Conservation (phyloP, 2,329 filamentous ascomycete genomes). For the Pezicula radicicola region DNA sequence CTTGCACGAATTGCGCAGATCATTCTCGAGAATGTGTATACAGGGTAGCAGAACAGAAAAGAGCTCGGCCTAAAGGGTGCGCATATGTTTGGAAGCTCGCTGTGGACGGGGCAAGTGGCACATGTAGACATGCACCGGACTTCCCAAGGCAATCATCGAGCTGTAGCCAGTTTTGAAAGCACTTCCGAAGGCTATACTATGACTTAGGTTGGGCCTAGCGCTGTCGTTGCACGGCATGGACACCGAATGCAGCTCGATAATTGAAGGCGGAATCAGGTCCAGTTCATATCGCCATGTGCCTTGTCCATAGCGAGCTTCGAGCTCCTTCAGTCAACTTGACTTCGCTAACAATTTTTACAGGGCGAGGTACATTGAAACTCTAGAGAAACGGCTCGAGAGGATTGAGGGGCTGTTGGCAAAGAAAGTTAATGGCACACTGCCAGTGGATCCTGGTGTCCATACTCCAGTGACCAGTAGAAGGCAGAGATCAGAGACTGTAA, state of each 20-base stretch:
- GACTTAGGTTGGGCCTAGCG: no score
- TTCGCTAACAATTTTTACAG: conserved; percentile 41
- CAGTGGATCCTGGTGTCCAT: conserved; percentile 65
- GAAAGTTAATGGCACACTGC: no score
- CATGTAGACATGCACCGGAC: no score
- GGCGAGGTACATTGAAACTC: conserved; percentile 95
- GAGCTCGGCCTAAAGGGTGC: conserved; percentile 93
- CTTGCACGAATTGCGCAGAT: conserved; percentile 93
- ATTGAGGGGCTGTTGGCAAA: conserved; percentile 79
- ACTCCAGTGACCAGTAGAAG: conserved; percentile 9
- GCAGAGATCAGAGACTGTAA: conserved; percentile 9
- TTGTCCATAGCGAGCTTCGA: no score
- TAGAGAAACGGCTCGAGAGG: conserved; percentile 90
- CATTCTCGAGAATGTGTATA: conserved; percentile 98
- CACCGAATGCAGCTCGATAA: no score
- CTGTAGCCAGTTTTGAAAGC: no score
- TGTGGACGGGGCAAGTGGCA: background rate
- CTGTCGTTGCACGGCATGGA: no score
- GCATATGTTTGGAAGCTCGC: conserved; percentile 22
- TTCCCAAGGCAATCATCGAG: no score
- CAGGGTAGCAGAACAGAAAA: conserved; percentile 98
- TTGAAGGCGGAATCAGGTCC: no score
- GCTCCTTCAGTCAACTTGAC: no score
- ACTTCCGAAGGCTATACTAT: no score
- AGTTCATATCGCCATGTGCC: no score